These are phyloP conservation scores for Microsporum audouinii DNA, from an alignment of 2,329 filamentous ascomycete species.

Conservation along the genomic window DNA sequence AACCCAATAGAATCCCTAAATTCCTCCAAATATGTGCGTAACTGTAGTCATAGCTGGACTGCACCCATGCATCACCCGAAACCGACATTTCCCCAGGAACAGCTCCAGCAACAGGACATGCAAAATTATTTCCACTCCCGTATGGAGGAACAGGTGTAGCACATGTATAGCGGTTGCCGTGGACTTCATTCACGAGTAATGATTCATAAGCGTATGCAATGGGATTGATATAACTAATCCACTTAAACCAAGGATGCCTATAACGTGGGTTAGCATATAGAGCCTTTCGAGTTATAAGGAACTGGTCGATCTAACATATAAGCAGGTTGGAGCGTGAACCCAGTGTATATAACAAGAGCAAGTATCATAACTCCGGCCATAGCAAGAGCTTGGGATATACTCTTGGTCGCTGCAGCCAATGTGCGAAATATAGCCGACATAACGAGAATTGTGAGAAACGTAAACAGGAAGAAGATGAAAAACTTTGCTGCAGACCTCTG, in stretches of 20 bases:
- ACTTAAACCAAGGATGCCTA: conserved; percentile 51
- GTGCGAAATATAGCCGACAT: conserved; percentile 51
- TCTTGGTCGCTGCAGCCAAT: conserved; percentile 48
- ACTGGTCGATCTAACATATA: conserved; percentile 14
- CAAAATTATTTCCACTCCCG: conserved; percentile 37
- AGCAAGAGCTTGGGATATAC: conserved; percentile 52
- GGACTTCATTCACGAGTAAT: conserved; percentile 48
- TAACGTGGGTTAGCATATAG: conserved; percentile 16
- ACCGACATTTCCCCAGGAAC: conserved; percentile 44
- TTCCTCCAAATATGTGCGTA: conserved; percentile 55
- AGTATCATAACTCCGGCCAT: conserved; percentile 44
- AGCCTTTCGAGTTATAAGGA: not conserved
- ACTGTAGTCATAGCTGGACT: conserved; percentile 45
- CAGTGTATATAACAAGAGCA: conserved; percentile 54
- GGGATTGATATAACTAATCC: conserved; percentile 56
- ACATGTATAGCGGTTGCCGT: conserved; percentile 47
- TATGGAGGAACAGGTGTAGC: conserved; percentile 38
- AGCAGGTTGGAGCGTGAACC: conserved; percentile 47
- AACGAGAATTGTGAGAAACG: conserved; percentile 46
- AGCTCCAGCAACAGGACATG: conserved; percentile 46
- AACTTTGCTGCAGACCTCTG: conserved; percentile 37
- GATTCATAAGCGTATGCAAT: conserved; percentile 55
- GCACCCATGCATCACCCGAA: conserved; percentile 51
- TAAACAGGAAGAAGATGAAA: conserved; percentile 54
- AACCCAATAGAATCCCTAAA: conserved; percentile 55